Evolutionary conservation across 140 eudicot species (phyloP), one percentile per base, ranked within the genome.

Genomic region (Ambrosia hybrid): DNA sequence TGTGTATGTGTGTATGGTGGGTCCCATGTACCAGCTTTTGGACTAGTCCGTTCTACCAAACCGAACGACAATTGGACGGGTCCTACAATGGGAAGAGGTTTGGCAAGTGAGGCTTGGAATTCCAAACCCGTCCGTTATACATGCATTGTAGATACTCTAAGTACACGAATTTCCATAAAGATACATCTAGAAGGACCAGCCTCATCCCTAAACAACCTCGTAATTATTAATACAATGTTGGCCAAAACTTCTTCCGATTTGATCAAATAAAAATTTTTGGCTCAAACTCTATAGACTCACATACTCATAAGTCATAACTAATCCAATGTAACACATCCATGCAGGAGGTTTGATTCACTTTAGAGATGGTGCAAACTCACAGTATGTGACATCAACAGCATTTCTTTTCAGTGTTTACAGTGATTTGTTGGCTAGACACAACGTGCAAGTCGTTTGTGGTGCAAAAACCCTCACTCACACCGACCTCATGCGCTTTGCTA

Each of bases 321-420:
- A 45, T 76, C 26, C 36, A 46, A 10, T 9, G 3, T n/a, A 14
- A 14, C 9, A 13, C 34, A 9, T 60, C 51, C 4, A 9, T 71
- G 77, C 83, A 90, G 98, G 98, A 6, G 98, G 98, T 9, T 43
- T 85, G 73, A 62, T 92, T 64, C 80, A 86, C 76, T 72, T 89
- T 16, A 87, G 98, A 77, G 96, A 92, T 61, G 98, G 98, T 41
- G 98, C 98, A 61, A 92, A 92, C 70, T 36, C 89, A 11, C 98
- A 92, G 70, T 89, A 89, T 37, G 98, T 87, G 5, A 92, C 98
- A 5, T 81, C 84, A 52, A 67, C 95, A 0, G 79, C 98, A 52
- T 80, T 89, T 51, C 75, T 87, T 5, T 78, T 92, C 70, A 89
- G 88, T 55, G 80, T 85, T 17, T 92, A 92, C 12, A 80, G 92